Conservation (phyloP, 2,329 filamentous ascomycete genomes). For the Beauveria sp. region DNA sequence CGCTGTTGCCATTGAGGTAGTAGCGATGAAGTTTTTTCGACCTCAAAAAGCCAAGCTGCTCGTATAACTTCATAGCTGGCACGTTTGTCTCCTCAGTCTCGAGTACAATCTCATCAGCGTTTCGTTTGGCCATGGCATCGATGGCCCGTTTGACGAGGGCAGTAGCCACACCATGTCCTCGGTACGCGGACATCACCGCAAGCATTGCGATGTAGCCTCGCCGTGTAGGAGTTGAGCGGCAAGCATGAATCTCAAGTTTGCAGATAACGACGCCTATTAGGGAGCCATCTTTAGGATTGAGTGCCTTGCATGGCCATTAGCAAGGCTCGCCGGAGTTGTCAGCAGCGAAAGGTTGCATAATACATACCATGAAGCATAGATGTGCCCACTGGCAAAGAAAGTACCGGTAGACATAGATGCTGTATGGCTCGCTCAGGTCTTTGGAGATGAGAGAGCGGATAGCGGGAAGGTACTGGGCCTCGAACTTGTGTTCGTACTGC, state of each 20-base stretch:
- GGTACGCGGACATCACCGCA: conserved; percentile 72
- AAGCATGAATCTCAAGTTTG: conserved; percentile 85
- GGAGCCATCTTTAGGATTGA: conserved; percentile 50
- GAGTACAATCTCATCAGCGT: conserved; percentile 89
- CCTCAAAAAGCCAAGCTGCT: conserved; percentile 81
- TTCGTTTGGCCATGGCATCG: conserved; percentile 75
- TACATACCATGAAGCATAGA: conserved; percentile 81
- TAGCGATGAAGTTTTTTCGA: conserved; percentile 93
- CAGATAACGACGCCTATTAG: conserved; percentile 89
- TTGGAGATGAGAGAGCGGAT: conserved; percentile 92
- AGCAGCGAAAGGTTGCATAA: not conserved
- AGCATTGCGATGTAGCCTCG: conserved; percentile 98
- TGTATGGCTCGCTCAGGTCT: conserved; percentile 95
- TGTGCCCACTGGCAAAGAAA: conserved; percentile 97
- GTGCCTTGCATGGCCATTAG: conserved; percentile 34
- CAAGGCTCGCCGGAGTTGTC: conserved; percentile 8
- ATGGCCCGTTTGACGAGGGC: conserved; percentile 84
- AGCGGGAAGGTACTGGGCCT: conserved; percentile 64
- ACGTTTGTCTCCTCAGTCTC: conserved; percentile 94
- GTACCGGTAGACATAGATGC: conserved; percentile 98
- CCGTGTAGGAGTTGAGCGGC: conserved; percentile 64
- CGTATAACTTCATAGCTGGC: conserved; percentile 85
- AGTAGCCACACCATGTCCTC: conserved; percentile 82
- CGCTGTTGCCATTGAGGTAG: conserved; percentile 93
- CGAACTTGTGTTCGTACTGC: conserved; percentile 54